Evolutionary conservation across 2,329 filamentous ascomycete species (phyloP).

Genomic region (Tolypocladium endophyticum): DNA sequence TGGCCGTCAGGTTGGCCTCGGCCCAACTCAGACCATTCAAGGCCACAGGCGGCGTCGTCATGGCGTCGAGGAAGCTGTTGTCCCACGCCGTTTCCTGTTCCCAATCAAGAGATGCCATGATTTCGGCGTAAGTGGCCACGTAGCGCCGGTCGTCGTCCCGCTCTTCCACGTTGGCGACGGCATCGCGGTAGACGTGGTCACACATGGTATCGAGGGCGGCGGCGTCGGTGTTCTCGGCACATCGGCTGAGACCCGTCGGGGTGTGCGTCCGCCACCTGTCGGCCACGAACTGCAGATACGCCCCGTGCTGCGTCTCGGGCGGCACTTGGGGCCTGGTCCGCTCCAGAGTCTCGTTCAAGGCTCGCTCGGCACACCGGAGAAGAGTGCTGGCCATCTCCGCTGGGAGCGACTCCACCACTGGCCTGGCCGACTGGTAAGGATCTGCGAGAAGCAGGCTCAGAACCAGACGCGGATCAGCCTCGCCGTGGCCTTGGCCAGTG

Average conservation of each 20-base stretch:
- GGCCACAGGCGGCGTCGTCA: neutral
- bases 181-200: neutral
- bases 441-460: neutral
- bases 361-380: neutral
- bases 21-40: neutral
- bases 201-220: neutral
- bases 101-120: neutral
- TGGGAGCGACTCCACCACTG: neutral
- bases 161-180: neutral
- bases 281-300: neutral
- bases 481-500: neutral
- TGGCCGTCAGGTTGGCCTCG: neutral
- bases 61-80: neutral
- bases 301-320: neutral
- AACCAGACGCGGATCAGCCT: neutral
- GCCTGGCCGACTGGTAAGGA: neutral
- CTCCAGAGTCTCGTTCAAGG: neutral
- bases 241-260: neutral
- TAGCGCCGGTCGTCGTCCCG: conserved; percentile 6
- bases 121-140: neutral
- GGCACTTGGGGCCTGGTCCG: neutral
- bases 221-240: neutral
- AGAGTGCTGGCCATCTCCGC: neutral
- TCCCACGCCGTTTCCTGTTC: neutral
- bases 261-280: neutral